Evolutionary conservation across 768 basidiomycete species (phyloP).

Genomic region (Russula sp.): DNA sequence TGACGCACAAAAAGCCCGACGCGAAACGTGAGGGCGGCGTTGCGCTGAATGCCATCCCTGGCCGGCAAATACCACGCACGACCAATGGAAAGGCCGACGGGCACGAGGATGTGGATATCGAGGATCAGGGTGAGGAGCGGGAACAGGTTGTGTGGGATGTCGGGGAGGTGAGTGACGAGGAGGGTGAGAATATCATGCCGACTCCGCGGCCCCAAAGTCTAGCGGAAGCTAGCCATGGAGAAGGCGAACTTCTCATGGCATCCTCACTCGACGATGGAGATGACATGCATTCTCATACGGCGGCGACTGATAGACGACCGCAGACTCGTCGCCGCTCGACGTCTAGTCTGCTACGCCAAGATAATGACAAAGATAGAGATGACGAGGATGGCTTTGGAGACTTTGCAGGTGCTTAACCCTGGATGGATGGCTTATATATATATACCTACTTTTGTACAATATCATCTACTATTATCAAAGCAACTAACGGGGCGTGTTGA

Average conservation of each 20-base stretch:
- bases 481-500: too few species aligned
- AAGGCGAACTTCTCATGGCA: constrained; percentile 41
- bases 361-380: constrained; percentile 1
- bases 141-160: constrained; percentile 59
- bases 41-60: constrained; percentile 29
- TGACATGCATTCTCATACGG: constrained; percentile 25
- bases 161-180: constrained; percentile 66
- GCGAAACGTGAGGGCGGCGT: constrained; percentile 27
- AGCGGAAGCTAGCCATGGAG: constrained; percentile 7
- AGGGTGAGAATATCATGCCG: constrained; percentile 40
- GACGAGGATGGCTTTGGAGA: constrained; percentile 17
- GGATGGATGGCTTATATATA: not conserved
- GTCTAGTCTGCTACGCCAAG: constrained; percentile 7
- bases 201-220: constrained; percentile 33
- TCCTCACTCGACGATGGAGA: constrained; percentile 32
- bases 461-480: not conserved
- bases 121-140: constrained; percentile 36
- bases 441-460: not conserved
- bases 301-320: not conserved
- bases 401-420: constrained; percentile 8
- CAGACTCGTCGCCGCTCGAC: constrained; percentile 20
- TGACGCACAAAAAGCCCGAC: constrained; percentile 90
- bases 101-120: constrained; percentile 31
- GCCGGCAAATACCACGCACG: constrained; percentile 27
- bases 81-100: constrained; percentile 34